Conservation (phyloP, 768 basidiomycete genomes). For the Serendipita sp. region DNA sequence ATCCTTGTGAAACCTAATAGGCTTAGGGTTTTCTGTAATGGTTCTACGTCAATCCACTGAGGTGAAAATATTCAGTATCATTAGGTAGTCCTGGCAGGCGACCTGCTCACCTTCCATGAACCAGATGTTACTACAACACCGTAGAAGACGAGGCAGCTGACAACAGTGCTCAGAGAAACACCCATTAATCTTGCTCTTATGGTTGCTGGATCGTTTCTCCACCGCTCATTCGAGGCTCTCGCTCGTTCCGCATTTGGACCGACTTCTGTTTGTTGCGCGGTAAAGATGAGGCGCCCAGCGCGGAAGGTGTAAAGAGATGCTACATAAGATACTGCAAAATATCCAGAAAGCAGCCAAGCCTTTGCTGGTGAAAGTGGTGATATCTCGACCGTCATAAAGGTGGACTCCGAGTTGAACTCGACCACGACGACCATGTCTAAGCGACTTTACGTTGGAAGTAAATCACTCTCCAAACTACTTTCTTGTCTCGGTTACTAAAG, state of each 20-base stretch:
- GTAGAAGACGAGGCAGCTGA: slow-evolving; percentile 37
- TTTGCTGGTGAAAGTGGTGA: not conserved
- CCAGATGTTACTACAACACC: slow-evolving; percentile 13
- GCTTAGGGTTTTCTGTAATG: not conserved
- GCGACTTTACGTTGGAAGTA: slow-evolving; percentile 77
- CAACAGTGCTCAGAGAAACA: slow-evolving; percentile 42
- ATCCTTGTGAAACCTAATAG: slow-evolving; percentile 3
- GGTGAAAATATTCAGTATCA: not conserved
- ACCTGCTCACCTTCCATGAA: not conserved
- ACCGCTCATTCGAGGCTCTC: slow-evolving; percentile 28
- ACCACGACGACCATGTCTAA: slow-evolving; percentile 39
- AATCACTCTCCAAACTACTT: slow-evolving; percentile 12
- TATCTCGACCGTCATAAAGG: not conserved
- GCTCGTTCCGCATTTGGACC: slow-evolving; percentile 16
- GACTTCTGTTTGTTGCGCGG: slow-evolving; percentile 16
- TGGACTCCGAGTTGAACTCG: not conserved
- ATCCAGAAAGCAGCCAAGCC: slow-evolving; percentile 27
- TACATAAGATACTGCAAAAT: slow-evolving; percentile 56
- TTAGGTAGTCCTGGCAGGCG: not conserved
- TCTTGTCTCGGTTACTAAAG: not conserved
- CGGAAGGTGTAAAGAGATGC: slow-evolving; percentile 68
- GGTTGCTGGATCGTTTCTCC: slow-evolving; percentile 72
- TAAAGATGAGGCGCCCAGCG: slow-evolving; percentile 39
- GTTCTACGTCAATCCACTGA: not conserved
- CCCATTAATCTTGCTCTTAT: slow-evolving; percentile 64